Evolutionary conservation across 768 basidiomycete genomes (phyloP).

Genomic region (Dendrothele bispora): DNA sequence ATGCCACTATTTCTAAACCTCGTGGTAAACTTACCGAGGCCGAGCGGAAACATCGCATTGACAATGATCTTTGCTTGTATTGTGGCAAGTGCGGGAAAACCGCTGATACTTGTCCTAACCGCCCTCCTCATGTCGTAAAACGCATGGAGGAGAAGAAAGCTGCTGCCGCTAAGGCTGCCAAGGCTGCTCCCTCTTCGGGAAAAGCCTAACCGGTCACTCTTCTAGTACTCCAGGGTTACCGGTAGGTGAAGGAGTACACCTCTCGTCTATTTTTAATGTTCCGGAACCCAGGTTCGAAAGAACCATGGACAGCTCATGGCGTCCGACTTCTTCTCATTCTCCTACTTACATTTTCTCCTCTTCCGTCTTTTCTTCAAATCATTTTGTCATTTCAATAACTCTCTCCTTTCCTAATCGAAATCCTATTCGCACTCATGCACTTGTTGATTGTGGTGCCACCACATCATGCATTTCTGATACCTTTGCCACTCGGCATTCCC

Average conservation of each 20-base stretch:
- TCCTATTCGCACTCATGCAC: slow-evolving; percentile 1
- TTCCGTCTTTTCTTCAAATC: not conserved
- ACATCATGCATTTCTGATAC: not conserved
- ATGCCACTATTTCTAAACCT: not conserved
- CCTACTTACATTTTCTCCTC: not conserved
- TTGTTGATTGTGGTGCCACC: not conserved
- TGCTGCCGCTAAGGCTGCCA: not conserved
- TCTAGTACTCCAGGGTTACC: not conserved
- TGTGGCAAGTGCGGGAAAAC: not conserved
- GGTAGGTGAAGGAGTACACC: not conserved
- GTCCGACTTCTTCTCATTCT: not conserved
- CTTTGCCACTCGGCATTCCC: not conserved
- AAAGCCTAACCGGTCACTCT: slow-evolving; percentile 2
- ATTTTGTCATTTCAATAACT: slow-evolving; percentile 3
- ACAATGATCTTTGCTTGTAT: not conserved
- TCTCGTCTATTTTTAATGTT: not conserved
- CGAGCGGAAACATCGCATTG: not conserved
- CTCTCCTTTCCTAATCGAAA: not conserved
- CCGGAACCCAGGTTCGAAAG: not conserved
- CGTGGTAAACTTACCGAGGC: not conserved
- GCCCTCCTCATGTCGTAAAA: not conserved
- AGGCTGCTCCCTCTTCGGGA: slow-evolving; percentile 1
- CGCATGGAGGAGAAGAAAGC: not conserved
- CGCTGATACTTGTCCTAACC: not conserved
- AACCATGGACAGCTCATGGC: not conserved